These are phyloP conservation scores for Botrytis medusae DNA, from an alignment of 2,329 filamentous ascomycete species.

Conservation along the genomic window DNA sequence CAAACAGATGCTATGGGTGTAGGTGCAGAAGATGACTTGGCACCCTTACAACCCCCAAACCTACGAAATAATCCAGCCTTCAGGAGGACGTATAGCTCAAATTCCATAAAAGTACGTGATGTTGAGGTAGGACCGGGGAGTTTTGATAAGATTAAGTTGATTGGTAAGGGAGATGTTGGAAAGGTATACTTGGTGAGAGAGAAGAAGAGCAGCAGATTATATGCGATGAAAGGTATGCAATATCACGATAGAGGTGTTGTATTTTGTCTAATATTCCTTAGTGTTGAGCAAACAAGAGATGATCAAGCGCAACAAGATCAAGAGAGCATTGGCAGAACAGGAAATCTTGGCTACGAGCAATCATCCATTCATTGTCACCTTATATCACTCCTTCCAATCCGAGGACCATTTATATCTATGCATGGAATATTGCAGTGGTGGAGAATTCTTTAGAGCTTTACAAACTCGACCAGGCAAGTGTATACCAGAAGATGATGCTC, in stretches of 20 bases:
- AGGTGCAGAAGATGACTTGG: conserved; percentile 53
- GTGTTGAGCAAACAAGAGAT: conserved; percentile 99
- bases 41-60: conserved; percentile 65
- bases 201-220: conserved; percentile 93
- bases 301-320: conserved; percentile 99
- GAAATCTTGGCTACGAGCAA: conserved; percentile 98
- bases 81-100: conserved; percentile 94
- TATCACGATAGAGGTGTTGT: background rate
- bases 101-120: conserved; percentile 97
- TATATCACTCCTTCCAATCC: conserved; percentile 99
- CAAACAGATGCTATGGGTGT: conserved; percentile 42
- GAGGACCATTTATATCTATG: conserved; percentile 99
- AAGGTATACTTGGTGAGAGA: conserved; percentile 97
- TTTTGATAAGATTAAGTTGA: conserved; percentile 99
- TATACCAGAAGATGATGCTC: conserved; percentile 92
- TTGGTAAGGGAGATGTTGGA: conserved; percentile 97
- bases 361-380: conserved; percentile 96
- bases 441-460: conserved; percentile 95
- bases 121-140: conserved; percentile 94
- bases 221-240: conserved; percentile 92
- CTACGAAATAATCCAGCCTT: conserved; percentile 73
- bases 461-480: conserved; percentile 97
- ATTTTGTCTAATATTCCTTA: conserved; percentile 45
- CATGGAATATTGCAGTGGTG: conserved; percentile 99
- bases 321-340: conserved; percentile 93